These are phyloP conservation scores for Globisporangium perplexum DNA, from an alignment of 352 stramenopile species.

Conservation along the genomic window DNA sequence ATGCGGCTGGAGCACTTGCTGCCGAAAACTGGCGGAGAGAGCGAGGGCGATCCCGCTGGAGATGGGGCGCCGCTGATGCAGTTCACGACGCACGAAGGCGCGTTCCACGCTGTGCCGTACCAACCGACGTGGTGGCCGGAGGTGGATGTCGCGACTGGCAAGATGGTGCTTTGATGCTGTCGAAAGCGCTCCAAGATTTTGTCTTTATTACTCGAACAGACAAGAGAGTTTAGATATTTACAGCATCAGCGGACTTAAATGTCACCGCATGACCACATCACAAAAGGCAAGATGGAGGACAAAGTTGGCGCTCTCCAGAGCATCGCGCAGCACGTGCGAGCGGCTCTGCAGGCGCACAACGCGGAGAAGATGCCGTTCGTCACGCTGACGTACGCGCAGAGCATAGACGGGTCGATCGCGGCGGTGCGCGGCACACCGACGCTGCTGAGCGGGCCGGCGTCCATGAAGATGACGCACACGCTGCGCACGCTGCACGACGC, in stretches of 20 bases:
- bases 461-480: constrained; percentile 86
- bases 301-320: not conserved
- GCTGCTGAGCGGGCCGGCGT: constrained; percentile 56
- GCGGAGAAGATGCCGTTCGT: constrained; percentile 30
- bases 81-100: constrained; percentile 61
- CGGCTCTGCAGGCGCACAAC: constrained; percentile 1
- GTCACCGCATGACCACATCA: not conserved
- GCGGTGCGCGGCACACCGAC: constrained; percentile 60
- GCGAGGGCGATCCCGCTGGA: not conserved
- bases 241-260: not conserved
- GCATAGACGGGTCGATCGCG: constrained; percentile 82
- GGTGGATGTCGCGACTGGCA: constrained; percentile 67
- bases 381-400: constrained; percentile 88
- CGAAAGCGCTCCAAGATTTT: not conserved
- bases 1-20: constrained; percentile 70
- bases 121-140: constrained; percentile 71
- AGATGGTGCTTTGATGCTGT: constrained; percentile 45
- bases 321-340: constrained; percentile 7
- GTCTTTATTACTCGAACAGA: not conserved
- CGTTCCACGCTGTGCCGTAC: constrained; percentile 65
- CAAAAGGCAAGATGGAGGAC: not conserved
- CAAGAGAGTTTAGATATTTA: not conserved
- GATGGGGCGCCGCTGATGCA: constrained; percentile 33
- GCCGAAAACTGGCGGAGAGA: constrained; percentile 29
- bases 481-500: constrained; percentile 82